These are phyloP conservation scores for Omphalotus guepiniiformis DNA, from an alignment of 768 basidiomycete species.

Conservation along the genomic window DNA sequence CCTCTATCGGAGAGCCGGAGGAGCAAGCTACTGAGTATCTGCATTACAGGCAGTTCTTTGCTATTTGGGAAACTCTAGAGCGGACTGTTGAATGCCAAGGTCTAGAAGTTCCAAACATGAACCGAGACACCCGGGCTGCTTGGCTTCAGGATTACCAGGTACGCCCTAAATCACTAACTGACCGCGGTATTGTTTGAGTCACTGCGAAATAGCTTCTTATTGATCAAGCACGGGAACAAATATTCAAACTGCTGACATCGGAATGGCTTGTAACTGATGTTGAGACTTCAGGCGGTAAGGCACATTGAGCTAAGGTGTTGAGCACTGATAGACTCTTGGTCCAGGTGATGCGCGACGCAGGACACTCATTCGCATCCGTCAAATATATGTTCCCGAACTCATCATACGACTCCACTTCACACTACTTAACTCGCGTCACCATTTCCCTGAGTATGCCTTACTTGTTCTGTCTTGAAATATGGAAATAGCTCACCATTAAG, in stretches of 20 bases:
- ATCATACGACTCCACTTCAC: slow-evolving; percentile 79
- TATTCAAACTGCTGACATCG: slow-evolving; percentile 66
- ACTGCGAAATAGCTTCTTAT: slow-evolving; percentile 43
- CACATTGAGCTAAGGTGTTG: background rate
- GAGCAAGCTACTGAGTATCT: slow-evolving; percentile 71
- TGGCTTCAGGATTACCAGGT: slow-evolving; percentile 71
- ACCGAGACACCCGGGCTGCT: slow-evolving; percentile 48
- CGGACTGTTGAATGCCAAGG: slow-evolving; percentile 58
- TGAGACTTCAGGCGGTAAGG: slow-evolving; percentile 21
- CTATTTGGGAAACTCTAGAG: slow-evolving; percentile 64
- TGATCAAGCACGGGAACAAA: slow-evolving; percentile 59
- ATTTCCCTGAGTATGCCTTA: slow-evolving; percentile 61
- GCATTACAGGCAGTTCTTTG: slow-evolving; percentile 78
- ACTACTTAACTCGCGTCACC: slow-evolving; percentile 57
- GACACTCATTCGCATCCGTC: slow-evolving; percentile 78
- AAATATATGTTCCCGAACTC: slow-evolving; percentile 87
- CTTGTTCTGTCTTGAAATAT: background rate
- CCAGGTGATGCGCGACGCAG: slow-evolving; percentile 50
- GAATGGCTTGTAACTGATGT: slow-evolving; percentile 71
- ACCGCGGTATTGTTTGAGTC: background rate
- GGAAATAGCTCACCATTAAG: background rate
- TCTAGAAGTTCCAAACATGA: slow-evolving; percentile 52
- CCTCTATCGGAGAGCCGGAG: slow-evolving; percentile 60
- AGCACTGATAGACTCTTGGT: slow-evolving; percentile 2
- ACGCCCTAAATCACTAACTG: slow-evolving; percentile 11